These are phyloP conservation scores for Malbranchea cinnamomea DNA, from an alignment of 2,329 filamentous ascomycete genomes.

Conservation along the genomic window DNA sequence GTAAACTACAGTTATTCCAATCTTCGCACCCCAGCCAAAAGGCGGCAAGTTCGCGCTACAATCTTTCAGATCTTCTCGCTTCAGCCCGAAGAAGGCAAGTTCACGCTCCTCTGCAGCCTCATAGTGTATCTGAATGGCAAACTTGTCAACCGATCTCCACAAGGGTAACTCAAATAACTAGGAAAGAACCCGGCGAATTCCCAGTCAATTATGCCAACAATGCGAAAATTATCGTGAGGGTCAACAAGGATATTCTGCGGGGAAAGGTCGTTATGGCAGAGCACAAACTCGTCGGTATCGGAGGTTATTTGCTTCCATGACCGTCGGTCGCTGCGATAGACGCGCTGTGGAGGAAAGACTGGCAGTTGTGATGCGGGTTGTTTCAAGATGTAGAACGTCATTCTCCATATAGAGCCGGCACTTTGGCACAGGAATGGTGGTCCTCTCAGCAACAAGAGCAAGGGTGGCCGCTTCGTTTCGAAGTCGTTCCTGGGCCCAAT, in stretches of 20 bases:
- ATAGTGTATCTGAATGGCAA: not conserved
- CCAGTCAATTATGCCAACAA: constrained; percentile 12
- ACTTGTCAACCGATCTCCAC: constrained; percentile 1
- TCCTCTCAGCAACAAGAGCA: constrained; percentile 4
- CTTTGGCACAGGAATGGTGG: constrained; percentile 7
- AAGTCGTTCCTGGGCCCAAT: constrained; percentile 3
- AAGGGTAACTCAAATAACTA: constrained; percentile 4
- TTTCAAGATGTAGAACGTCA: constrained; percentile 2
- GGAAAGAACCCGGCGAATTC: constrained; percentile 12
- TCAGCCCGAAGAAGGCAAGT: constrained; percentile 4
- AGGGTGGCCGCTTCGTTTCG: constrained; percentile 8
- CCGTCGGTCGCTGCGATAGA: not conserved
- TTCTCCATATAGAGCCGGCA: not conserved
- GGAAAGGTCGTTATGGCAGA: constrained; percentile 12
- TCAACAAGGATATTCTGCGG: constrained; percentile 11
- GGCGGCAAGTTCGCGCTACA: not conserved
- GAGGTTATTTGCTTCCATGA: constrained; percentile 4
- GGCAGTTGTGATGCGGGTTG: constrained; percentile 4
- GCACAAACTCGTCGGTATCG: constrained; percentile 4
- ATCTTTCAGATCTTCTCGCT: constrained; percentile 2
- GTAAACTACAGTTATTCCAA: not conserved
- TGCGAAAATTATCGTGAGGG: constrained; percentile 7
- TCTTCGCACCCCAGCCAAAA: not conserved
- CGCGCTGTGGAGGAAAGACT: constrained; percentile 1
- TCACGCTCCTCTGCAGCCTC: not conserved